Conservation (phyloP, 108 stramenopile genomes). For the Chaetoceros muelleri region DNA sequence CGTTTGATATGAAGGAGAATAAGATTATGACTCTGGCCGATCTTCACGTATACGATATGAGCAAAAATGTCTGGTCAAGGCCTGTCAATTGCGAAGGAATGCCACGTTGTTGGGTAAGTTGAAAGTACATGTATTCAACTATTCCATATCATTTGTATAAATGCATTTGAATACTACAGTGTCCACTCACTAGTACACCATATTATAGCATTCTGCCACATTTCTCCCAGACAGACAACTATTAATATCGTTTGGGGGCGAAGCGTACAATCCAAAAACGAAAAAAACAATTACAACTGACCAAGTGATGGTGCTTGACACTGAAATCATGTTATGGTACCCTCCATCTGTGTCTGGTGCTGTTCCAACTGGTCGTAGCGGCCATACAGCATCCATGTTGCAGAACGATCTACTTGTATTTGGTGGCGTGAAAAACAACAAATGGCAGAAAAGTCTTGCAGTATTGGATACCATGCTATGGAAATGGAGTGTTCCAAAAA, state of each 20-base stretch:
- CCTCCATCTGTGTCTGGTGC: constrained; percentile 46
- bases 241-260: constrained; percentile 73
- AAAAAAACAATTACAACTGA: constrained; percentile 30
- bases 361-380: constrained; percentile 55
- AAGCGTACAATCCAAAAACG: constrained; percentile 32
- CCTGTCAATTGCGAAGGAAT: constrained; percentile 62
- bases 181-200: no score
- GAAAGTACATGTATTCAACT: no score
- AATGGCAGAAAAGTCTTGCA: constrained; percentile 55
- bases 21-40: constrained; percentile 36
- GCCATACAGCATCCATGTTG: constrained; percentile 60
- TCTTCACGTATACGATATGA: constrained; percentile 44
- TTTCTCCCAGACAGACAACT: constrained; percentile 66
- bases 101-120: constrained; percentile 36
- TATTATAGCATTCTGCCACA: constrained; percentile 58
- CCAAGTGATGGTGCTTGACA: constrained; percentile 64
- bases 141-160: no score
- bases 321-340: constrained; percentile 72
- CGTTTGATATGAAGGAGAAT: constrained; percentile 22
- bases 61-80: constrained; percentile 37
- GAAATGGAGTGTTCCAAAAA: constrained; percentile 57
- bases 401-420: constrained; percentile 59
- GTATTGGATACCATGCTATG: constrained; percentile 61
- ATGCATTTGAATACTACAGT: no score
- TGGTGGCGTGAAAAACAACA: constrained; percentile 70